Base-by-base conservation (phyloP, 345 rosid species). In the Clarkia xantiana region DNA sequence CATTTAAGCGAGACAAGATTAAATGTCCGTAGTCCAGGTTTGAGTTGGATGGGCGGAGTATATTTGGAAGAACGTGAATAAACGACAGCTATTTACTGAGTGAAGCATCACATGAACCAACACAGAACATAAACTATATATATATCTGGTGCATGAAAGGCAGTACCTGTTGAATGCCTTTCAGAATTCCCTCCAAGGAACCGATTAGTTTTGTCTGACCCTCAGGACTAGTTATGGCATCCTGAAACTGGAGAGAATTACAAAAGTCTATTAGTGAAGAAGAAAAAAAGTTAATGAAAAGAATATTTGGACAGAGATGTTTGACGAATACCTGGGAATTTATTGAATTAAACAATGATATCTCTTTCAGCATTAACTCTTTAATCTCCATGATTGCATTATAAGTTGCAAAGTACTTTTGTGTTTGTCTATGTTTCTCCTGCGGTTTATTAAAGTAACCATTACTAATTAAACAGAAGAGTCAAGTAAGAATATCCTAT, bases 361-460 rank as follows among this genome's bases (percentile, higher is more conserved):
- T 80, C 70, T 90, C 94, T 66, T 90, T 90, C 42, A 77, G 80
- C 94, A 82, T 85, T 68, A 80, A 65, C 40, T 85, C 91, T 65
- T 89, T 90, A 54, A 76, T 80, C 62, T 80, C 94, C 69, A 77
- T 54, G 58, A 90, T 90, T 41, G 91, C 81, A 64, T 81, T 86
- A 63, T 80, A 85, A 16, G 94, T 82, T 38, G 83, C 84, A 70
- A 79, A 89, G 52, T 67, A 77, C 69, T 82, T 82, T 57, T 76
- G 68, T 40, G 97, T 90, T 60, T 80, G 82, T 63, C 66, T 62
- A 72, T 75, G 86, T 60, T 77, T 85, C 53, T 82, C 86, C 97
- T 78, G 67, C n/a, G 42, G 29, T 54, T 57, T 40, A 50, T 34
- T 45, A 63, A 62, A 61, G 41, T 55, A 47, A 40, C 44, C 55